Evolutionary conservation across 2,329 filamentous ascomycete genomes (phyloP).

Genomic region (Colletotrichum sp.): DNA sequence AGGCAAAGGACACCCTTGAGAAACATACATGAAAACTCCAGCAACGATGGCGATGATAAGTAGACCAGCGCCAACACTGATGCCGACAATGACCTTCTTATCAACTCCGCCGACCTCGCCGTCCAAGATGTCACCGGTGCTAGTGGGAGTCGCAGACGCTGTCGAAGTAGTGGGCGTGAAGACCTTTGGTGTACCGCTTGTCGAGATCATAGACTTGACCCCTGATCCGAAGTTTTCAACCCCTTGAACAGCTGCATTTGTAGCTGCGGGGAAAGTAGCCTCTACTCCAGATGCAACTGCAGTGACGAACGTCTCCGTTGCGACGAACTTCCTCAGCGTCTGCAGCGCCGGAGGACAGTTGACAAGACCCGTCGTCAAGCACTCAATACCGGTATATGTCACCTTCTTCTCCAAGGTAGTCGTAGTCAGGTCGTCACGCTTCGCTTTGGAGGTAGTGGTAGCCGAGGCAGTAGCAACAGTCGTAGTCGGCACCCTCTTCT

Average conservation of each 20-base stretch:
- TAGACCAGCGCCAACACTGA: conserved; percentile 51
- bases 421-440: conserved; percentile 36
- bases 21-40: conserved; percentile 15
- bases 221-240: not conserved
- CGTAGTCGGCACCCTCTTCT: conserved; percentile 26
- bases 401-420: conserved; percentile 29
- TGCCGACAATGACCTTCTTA: conserved; percentile 52
- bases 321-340: conserved; percentile 42
- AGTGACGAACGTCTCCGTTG: conserved; percentile 43
- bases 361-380: conserved; percentile 42
- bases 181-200: not conserved
- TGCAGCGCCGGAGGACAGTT: conserved; percentile 58
- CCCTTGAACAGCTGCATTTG: not conserved
- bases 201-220: not conserved
- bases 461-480: conserved; percentile 23
- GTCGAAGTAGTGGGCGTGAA: not conserved
- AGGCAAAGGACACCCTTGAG: not conserved
- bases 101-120: conserved; percentile 36
- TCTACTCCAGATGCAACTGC: conserved; percentile 40
- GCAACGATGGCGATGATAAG: conserved; percentile 38
- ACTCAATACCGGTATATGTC: conserved; percentile 49
- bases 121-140: conserved; percentile 20
- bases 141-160: not conserved
- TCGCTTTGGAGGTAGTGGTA: conserved; percentile 23
- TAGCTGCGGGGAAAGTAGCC: conserved; percentile 37